Percentiles rank a stretch among this genome's conserved stretches.
phyloP scores from a whole-genome alignment of 2,329 filamentous ascomycete species.

The Gaeumannomyces sp. region DNA sequence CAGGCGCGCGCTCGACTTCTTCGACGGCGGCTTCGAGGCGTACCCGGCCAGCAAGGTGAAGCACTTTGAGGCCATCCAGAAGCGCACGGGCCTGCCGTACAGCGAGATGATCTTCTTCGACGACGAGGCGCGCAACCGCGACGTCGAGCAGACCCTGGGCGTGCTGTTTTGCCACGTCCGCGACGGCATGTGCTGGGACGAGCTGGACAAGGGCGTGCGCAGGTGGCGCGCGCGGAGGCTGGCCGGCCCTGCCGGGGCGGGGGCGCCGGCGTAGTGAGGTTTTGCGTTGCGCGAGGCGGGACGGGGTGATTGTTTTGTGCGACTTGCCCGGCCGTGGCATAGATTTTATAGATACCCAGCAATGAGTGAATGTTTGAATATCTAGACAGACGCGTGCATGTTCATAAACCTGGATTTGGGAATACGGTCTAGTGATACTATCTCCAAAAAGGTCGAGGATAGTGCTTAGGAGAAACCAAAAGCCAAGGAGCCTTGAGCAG shows the following conservation, averaged over 20 bases:
- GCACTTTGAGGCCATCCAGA: conserved; percentile 71
- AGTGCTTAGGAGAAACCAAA: not conserved
- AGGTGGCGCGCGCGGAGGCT: conserved; percentile 74
- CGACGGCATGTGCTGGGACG: conserved; percentile 69
- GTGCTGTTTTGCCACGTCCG: conserved; percentile 78
- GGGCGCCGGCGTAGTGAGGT: not conserved
- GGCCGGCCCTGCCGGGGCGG: not conserved
- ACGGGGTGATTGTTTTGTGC: not conserved
- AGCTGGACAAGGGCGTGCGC: conserved; percentile 72
- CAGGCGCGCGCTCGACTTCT: conserved; percentile 49
- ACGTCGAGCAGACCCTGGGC: conserved; percentile 66
- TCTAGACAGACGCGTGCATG: too few relatives aligned
- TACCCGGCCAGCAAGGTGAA: conserved; percentile 77
- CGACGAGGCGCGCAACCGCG: conserved; percentile 79
- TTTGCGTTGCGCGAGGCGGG: conserved; percentile 5
- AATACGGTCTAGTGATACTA: not conserved
- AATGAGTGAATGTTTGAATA: not conserved
- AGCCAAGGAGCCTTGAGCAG: not conserved
- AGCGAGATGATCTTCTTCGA: conserved; percentile 95
- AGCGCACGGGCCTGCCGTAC: conserved; percentile 63
- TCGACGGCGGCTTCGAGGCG: conserved; percentile 57
- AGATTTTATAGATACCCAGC: not conserved
- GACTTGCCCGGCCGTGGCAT: not conserved
- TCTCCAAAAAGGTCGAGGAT: not conserved
- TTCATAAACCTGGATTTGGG: too few relatives aligned